Evolutionary conservation across 1,284 basidiomycete species (phyloP), one percentile per base, ranked within the genome.

Genomic region (Malassezia sp.): DNA sequence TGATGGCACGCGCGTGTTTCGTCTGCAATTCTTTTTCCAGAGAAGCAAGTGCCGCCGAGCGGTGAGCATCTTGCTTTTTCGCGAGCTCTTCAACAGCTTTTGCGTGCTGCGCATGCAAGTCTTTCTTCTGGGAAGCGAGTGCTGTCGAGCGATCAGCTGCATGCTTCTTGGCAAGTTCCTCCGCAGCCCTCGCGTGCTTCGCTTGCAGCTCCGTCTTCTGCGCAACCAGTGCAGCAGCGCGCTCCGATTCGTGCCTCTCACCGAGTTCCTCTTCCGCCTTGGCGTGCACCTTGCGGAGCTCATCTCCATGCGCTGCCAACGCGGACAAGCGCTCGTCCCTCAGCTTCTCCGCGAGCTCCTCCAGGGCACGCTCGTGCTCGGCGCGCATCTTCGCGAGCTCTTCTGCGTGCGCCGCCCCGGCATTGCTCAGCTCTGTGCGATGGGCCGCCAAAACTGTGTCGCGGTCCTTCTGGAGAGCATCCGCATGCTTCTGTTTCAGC

Each of bases 361-460:
- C 36, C n/a, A 30, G 21, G 10, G 24, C 24, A 5, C 12, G 7
- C n/a, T 29, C 20, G 30, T 33, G 40, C 29, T 42, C 17, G 32
- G 32, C 17, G 18, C 32, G 32, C 2, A 34, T 10, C 32, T 14
- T 34, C n/a, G 40, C 27, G 44, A 42, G 26, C 51, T 49, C 40
- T 33, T 33, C 5, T 32, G 41, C 35, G 45, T 17, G 18, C 22
- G 21, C 28, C 12, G 23, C 52, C n/a, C 30, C 33, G 15, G 28
- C 33, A 21, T 17, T 28, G 4, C 18, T 17, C 14, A 39, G 30
- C 26, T 39, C n/a, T n/a, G n/a, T n/a, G n/a, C n/a, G n/a, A n/a
- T n/a, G n/a, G n/a, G n/a, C n/a, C n/a, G n/a, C n/a, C n/a, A n/a
- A n/a, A n/a, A n/a, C n/a, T n/a, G n/a, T 12, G 20, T 15, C 38